Base-by-base conservation (phyloP, 257 asterid genomes). In the Mitragyna speciosa region DNA sequence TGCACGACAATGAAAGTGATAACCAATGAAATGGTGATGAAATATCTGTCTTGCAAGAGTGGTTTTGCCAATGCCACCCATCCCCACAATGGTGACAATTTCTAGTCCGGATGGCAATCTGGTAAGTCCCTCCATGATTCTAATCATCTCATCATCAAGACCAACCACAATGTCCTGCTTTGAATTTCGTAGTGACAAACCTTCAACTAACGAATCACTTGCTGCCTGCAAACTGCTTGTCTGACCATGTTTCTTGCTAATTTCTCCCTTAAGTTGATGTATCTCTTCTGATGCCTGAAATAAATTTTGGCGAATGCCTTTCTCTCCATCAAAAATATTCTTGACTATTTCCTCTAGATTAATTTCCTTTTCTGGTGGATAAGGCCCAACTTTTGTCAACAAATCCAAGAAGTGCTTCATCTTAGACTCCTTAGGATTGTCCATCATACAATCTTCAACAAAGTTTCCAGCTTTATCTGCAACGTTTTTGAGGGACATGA, bases 61-160 rank as follows among this genome's bases (percentile, higher is more conserved):
- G 0, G 65, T 73, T 24, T 73, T 73, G 33, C 77, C 77, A 30
- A 73, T 73, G 45, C 77, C 77, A 9, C 65, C 77, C 77, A 73
- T 73, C 45, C 77, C 77, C 0, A 31, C 24, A 51, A 73, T 19
- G 12, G 77, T 14, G 0, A 28, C 48, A 16, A 51, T 30, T 70
- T 43, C 33, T 24, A 45, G 30, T 45, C 75, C 12, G 16, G 72
- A 36, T 43, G 75, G 36, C 20, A 24, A 0, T 43, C 56, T 19
- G 10, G 10, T 70, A 24, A 70, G 54, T 30, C 47, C 26, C 10
- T 67, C 72, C 47, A 67, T 0, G 48, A 67, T 33, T 0, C 6
- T 67, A 8, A 31, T 5, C 45, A 31, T 4, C 6, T 67, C 72
- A 67, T 6, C 72, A 31, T 67, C 48, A 67, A 67, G 24, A 67